Base-by-base conservation (phyloP, 352 stramenopile genomes). In the Achlya hypogyna region DNA sequence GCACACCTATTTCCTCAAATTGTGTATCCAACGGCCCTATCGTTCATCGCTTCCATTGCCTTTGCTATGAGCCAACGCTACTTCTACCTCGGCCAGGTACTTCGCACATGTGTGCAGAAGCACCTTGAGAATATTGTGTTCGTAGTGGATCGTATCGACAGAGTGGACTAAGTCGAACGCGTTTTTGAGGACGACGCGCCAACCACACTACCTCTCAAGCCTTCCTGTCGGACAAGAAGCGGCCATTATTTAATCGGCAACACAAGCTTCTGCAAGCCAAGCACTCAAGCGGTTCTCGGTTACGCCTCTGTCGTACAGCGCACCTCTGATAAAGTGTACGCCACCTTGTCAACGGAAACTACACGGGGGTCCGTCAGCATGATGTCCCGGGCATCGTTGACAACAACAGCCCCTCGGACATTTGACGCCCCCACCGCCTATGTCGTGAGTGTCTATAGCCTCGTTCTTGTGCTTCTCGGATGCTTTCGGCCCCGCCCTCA, bases 241-340 rank as follows among this genome's bases (percentile, higher is more conserved):
- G 16, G 45, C 58, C 23, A 65, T 65, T n/a, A n/a, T n/a, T 45
- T 18, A 18, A 60, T 60, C 28, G 52, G 31, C 27, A 60, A 60
- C 52, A 60, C 42, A n/a, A n/a, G 9, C 5, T 60, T 45, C 31
- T 60, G 52, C 52, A 60, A 60, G 22, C 52, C 52, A 16, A 60
- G 52, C 31, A 60, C 52, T 1, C 52, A 60, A 45, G 52, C 52
- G 14, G 52, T 60, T 4, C 31, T 60, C 2, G 52, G 52, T n/a
- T 60, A 42, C 45, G 52, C 52, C 2, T 28, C 35, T 6, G 31
- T 60, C 31, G 52, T 60, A 4, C 12, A 60, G 38, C 38, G 38
- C 6, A 10, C 38, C 12, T 31, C 32, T 29, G 32, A 53, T 22
- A 20, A 42, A 43, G 25, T 56, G 12, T 35, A 31, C 25, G 10